A percentile compares a stretch with the other conserved stretches of the same genome.
These are phyloP conservation scores for Lactarius evosmus DNA, from an alignment of 768 basidiomycete genomes.

Conservation along the genomic window DNA sequence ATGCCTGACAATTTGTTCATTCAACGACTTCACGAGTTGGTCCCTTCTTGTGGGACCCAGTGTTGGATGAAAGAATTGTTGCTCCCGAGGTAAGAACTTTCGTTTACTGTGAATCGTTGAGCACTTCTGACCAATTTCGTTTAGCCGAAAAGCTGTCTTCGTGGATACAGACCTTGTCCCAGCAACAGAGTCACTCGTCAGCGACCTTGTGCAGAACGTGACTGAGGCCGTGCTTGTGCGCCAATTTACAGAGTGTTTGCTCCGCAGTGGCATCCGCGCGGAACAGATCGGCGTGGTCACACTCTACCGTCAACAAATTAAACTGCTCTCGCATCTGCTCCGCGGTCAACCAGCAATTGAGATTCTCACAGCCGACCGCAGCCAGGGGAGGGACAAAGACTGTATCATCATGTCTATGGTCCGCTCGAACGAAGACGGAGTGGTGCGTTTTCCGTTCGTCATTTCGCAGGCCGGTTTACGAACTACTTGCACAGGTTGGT, in stretches of 20 bases:
- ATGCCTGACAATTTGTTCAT: constrained; percentile 51
- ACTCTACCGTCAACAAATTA: constrained; percentile 93
- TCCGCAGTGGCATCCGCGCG: constrained; percentile 59
- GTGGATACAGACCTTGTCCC: constrained; percentile 88
- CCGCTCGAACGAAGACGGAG: constrained; percentile 73
- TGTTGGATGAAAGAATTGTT: constrained; percentile 76
- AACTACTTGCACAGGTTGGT: constrained; percentile 57
- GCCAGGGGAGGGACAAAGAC: constrained; percentile 94
- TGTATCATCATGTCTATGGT: constrained; percentile 93
- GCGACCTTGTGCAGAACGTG: constrained; percentile 88
- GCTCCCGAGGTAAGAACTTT: constrained; percentile 53
- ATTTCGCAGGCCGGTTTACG: background rate
- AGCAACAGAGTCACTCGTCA: constrained; percentile 74
- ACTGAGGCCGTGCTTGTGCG: constrained; percentile 67
- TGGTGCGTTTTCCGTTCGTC: constrained; percentile 48
- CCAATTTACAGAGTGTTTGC: constrained; percentile 66
- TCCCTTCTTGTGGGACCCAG: constrained; percentile 34
- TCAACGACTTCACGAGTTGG: constrained; percentile 41
- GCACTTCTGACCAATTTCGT: background rate
- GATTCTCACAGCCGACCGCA: constrained; percentile 87
- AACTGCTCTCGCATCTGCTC: constrained; percentile 71
- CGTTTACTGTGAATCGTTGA: background rate
- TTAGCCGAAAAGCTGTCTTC: constrained; percentile 83
- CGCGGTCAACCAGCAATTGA: constrained; percentile 59
- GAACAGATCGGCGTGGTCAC: constrained; percentile 86